Percentiles rank a stretch among this genome's conserved stretches.
Evolutionary conservation across 2,329 filamentous ascomycete species (phyloP).

Genomic region (Cryphonectria radicalis): DNA sequence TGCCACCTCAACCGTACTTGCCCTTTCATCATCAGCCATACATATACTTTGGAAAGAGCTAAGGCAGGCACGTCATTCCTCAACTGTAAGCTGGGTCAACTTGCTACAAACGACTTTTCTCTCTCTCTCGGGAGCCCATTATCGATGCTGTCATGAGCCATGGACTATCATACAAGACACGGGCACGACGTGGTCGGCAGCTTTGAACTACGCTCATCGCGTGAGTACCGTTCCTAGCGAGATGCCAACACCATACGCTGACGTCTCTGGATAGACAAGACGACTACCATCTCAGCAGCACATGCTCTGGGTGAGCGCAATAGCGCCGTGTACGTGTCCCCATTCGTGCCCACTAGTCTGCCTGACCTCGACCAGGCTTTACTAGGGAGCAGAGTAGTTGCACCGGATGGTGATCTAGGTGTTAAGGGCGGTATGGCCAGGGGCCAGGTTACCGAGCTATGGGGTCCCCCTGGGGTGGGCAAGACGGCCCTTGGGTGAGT

Average conservation of each 20-base stretch:
- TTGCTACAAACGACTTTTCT: background rate
- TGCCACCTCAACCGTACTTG: background rate
- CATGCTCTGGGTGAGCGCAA: conserved; percentile 68
- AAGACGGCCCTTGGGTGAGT: conserved; percentile 83
- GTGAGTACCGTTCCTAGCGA: conserved; percentile 44
- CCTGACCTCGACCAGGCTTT: conserved; percentile 56
- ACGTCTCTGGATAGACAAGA: conserved; percentile 59
- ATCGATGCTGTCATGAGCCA: conserved; percentile 34
- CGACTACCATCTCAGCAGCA: conserved; percentile 77
- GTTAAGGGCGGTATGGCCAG: conserved; percentile 64
- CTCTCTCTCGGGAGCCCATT: background rate
- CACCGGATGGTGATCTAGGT: conserved; percentile 21
- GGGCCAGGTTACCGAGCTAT: conserved; percentile 83
- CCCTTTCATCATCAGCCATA: conserved; percentile 1
- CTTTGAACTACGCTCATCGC: conserved; percentile 59
- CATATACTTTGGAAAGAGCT: background rate
- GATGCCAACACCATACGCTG: background rate
- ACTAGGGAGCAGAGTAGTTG: conserved; percentile 35
- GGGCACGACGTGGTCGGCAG: conserved; percentile 63
- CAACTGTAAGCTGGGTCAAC: too few species aligned
- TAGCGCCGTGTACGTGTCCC: conserved; percentile 52
- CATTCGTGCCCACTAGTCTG: conserved; percentile 61
- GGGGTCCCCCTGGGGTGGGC: conserved; percentile 83
- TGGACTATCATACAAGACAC: conserved; percentile 65
- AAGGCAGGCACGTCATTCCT: background rate